These are phyloP conservation scores for Lecanoromycetidae sp. DNA, from an alignment of 2,329 filamentous ascomycete species.

Conservation along the genomic window DNA sequence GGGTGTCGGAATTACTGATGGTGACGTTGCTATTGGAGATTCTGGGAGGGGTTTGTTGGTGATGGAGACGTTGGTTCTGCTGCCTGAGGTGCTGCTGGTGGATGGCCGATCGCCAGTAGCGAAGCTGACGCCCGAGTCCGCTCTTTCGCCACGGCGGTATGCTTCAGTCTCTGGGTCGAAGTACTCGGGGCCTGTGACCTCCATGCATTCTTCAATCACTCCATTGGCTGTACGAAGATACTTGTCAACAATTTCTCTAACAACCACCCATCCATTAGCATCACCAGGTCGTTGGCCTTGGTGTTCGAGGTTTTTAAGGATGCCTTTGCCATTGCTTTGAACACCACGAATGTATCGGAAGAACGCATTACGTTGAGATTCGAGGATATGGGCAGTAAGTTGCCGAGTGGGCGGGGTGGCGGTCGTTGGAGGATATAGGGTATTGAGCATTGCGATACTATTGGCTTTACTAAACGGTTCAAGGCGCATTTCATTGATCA, in stretches of 20 bases:
- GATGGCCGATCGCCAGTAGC: slow-evolving; percentile 26
- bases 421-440: slow-evolving; percentile 47
- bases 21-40: slow-evolving; percentile 20
- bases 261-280: slow-evolving; percentile 42
- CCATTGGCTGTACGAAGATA: slow-evolving; percentile 48
- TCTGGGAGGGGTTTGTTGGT: slow-evolving; percentile 33
- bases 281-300: slow-evolving; percentile 42
- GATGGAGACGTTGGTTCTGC: slow-evolving; percentile 19
- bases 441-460: slow-evolving; percentile 57
- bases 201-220: slow-evolving; percentile 48
- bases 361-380: slow-evolving; percentile 47
- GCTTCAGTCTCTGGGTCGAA: slow-evolving; percentile 21
- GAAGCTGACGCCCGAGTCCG: slow-evolving; percentile 54
- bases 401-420: slow-evolving; percentile 39
- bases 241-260: slow-evolving; percentile 41
- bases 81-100: slow-evolving; percentile 27
- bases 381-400: slow-evolving; percentile 40
- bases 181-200: slow-evolving; percentile 35
- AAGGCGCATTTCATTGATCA: slow-evolving; percentile 53
- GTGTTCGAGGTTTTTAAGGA: slow-evolving; percentile 42
- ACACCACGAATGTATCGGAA: slow-evolving; percentile 50
- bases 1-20: slow-evolving; percentile 17
- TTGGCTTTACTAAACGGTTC: slow-evolving; percentile 53
- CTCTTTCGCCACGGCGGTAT: slow-evolving; percentile 38
- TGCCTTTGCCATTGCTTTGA: slow-evolving; percentile 41